Percentiles rank a stretch among this genome's conserved stretches.
Evolutionary conservation across 345 rosid species (phyloP).

Genomic region (Geranium brycei): DNA sequence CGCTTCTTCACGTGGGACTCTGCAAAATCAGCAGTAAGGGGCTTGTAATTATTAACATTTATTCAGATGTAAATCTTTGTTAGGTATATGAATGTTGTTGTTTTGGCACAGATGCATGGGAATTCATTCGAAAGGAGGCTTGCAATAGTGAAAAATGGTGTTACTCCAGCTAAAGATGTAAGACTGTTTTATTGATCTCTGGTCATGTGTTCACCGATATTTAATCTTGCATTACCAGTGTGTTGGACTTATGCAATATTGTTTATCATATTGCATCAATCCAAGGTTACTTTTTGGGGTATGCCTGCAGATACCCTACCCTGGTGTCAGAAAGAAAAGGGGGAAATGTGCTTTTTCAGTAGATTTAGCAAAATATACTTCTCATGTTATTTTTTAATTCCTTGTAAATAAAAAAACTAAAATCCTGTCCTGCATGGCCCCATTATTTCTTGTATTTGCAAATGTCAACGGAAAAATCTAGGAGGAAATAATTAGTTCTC

Average conservation of each 20-base stretch:
- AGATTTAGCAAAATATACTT: no score
- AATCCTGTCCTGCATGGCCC: background rate
- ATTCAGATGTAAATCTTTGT: constrained; percentile 7
- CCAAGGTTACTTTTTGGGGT: background rate
- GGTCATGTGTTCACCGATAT: background rate
- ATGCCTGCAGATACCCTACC: no score
- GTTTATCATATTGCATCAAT: background rate
- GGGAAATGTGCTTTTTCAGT: no score
- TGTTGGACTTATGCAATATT: background rate
- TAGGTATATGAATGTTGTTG: constrained; percentile 7
- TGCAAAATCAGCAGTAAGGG: constrained; percentile 61
- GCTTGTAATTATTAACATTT: constrained; percentile 3
- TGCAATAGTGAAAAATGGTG: constrained; percentile 60
- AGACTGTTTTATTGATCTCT: constrained; percentile 15
- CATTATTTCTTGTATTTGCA: background rate
- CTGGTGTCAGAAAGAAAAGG: no score
- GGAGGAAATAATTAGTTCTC: no score
- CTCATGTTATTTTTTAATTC: no score
- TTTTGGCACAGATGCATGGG: constrained; percentile 71
- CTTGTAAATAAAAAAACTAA: no score
- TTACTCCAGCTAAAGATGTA: constrained; percentile 60
- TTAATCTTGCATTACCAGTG: background rate
- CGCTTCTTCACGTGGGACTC: constrained; percentile 95
- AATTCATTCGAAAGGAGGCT: constrained; percentile 91
- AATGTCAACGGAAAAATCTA: background rate